phyloP scores from a whole-genome alignment of 2,329 filamentous ascomycete species.

The Trichophyton verrucosum region DNA sequence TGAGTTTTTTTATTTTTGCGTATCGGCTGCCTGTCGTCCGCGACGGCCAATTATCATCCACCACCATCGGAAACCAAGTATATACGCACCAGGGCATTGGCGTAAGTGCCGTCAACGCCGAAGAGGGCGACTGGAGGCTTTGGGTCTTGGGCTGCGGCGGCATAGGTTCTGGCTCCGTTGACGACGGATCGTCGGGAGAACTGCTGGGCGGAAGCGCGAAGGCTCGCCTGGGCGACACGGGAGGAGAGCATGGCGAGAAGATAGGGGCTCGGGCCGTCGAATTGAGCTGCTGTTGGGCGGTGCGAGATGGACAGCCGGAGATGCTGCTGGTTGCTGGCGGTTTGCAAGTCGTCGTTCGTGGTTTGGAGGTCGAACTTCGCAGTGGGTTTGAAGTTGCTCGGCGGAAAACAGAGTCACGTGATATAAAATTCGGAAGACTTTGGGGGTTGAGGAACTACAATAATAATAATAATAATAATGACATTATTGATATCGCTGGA shows the following conservation, averaged over 20 bases:
- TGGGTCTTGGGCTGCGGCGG: conserved; percentile 52
- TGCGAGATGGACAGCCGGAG: conserved; percentile 4
- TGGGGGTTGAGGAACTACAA: not conserved
- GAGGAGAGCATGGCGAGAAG: conserved; percentile 41
- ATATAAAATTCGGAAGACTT: not conserved
- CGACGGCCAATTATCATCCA: not conserved
- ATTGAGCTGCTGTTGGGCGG: not conserved
- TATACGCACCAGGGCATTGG: conserved; percentile 81
- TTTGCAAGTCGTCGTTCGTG: conserved; percentile 1
- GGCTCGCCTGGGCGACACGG: conserved; percentile 44
- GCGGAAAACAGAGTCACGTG: not conserved
- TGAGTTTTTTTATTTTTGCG: conserved; percentile 1
- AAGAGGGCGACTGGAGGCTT: conserved; percentile 86
- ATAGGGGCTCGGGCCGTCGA: not conserved
- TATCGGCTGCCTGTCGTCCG: not conserved
- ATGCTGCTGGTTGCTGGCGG: conserved; percentile 1
- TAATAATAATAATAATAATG: too few relatives aligned
- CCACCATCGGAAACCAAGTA: not conserved
- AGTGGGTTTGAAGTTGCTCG: not conserved
- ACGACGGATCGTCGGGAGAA: conserved; percentile 30
- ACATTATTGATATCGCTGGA: not conserved
- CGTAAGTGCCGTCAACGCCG: conserved; percentile 95
- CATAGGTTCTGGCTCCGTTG: conserved; percentile 58
- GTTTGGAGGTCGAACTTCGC: not conserved
- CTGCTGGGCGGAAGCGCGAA: conserved; percentile 41